Percentiles rank a stretch among this genome's conserved stretches.
Conservation (phyloP, 192 early-diverging fungal species). For the Phlyctochytrium bullatum region DNA sequence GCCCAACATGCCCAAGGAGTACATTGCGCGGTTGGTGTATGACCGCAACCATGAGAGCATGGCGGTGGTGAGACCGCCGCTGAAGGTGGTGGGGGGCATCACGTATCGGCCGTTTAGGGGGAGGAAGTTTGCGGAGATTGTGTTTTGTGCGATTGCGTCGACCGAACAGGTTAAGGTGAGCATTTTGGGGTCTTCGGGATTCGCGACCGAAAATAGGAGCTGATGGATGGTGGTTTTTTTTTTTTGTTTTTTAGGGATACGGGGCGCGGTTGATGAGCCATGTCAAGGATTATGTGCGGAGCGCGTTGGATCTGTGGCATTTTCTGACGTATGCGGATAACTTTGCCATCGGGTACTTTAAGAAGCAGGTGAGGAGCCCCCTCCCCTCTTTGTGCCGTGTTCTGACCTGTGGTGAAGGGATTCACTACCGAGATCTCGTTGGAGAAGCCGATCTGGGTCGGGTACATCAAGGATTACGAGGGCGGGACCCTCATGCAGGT, state of each 20-base stretch:
- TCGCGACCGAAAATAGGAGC: too few species aligned
- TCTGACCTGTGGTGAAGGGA: conserved; percentile 48
- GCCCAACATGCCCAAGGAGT: conserved; percentile 99
- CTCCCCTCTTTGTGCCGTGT: background rate
- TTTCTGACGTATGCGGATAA: conserved; percentile 99
- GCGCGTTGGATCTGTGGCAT: conserved; percentile 69
- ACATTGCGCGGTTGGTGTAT: conserved; percentile 94
- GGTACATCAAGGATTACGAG: conserved; percentile 99
- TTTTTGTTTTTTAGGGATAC: conserved; percentile 79
- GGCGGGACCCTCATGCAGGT: conserved; percentile 97
- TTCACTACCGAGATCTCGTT: conserved; percentile 97
- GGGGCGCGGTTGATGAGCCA: conserved; percentile 95
- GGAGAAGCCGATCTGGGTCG: conserved; percentile 91
- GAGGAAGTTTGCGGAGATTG: conserved; percentile 95
- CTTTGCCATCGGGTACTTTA: conserved; percentile 97
- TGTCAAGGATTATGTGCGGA: conserved; percentile 88
- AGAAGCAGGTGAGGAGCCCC: conserved; percentile 71
- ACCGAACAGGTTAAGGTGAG: conserved; percentile 87
- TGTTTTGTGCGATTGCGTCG: conserved; percentile 92
- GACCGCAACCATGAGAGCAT: conserved; percentile 85
- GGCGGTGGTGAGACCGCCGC: conserved; percentile 66
- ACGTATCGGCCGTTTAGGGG: conserved; percentile 88
- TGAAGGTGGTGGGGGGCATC: conserved; percentile 90
- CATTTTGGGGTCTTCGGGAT: too few species aligned
- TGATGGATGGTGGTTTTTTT: too few species aligned